Evolutionary conservation across 2,329 filamentous ascomycete species (phyloP).

Genomic region (Ramularia endophylla): DNA sequence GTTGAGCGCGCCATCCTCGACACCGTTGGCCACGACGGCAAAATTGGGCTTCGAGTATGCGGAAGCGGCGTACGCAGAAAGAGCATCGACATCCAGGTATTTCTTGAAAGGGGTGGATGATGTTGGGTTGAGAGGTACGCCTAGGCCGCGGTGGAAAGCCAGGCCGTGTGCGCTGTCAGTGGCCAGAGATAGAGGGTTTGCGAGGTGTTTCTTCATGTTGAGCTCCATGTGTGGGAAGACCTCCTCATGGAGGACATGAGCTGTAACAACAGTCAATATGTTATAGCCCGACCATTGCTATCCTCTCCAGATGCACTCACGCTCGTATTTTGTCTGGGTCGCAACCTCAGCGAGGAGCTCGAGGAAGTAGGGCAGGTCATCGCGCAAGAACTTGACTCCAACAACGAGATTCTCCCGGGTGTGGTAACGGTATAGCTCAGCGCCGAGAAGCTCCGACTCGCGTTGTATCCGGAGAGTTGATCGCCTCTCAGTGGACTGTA

Average conservation of each 20-base stretch:
- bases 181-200: constrained; percentile 61
- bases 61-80: constrained; percentile 68
- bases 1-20: constrained; percentile 65
- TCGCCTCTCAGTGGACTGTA: constrained; percentile 75
- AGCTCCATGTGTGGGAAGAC: constrained; percentile 69
- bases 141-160: constrained; percentile 92
- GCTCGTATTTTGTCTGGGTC: constrained; percentile 76
- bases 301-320: constrained; percentile 35
- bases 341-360: constrained; percentile 92
- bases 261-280: constrained; percentile 43
- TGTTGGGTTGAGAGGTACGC: constrained; percentile 67
- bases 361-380: constrained; percentile 95
- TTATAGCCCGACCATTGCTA: constrained; percentile 5
- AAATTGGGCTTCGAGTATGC: constrained; percentile 89
- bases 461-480: constrained; percentile 88
- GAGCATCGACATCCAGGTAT: constrained; percentile 70
- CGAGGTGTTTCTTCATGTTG: constrained; percentile 67
- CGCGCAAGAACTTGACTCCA: constrained; percentile 88
- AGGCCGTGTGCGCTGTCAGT: constrained; percentile 78
- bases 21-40: constrained; percentile 84
- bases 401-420: constrained; percentile 89
- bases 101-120: constrained; percentile 66
- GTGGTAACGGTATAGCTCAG: constrained; percentile 80
- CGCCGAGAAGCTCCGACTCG: constrained; percentile 92
- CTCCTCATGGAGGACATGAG: constrained; percentile 85